Base-by-base conservation (phyloP, 2,329 filamentous ascomycete species). In the Ceratocystis variospora region DNA sequence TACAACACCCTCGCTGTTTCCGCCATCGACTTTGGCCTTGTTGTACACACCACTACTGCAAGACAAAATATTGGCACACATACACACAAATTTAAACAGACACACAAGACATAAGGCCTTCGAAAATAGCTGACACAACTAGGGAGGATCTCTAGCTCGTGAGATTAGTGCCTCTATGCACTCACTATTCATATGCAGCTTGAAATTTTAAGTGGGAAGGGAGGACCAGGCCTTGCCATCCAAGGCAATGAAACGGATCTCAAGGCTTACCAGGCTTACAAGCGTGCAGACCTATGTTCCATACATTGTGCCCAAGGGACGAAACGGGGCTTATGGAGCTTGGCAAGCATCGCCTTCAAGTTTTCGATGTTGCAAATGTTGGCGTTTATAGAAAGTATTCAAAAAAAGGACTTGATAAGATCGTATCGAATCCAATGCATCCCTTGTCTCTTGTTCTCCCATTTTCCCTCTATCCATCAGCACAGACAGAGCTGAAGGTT, bases 371-470 rank as follows among this genome's bases (percentile, higher is more conserved):
- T 37, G 33, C 33, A 10, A 37, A 37, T 37, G 33, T 37, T 37
- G 1, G 45, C 12, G 10, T 19, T 22, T 33, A 62, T 6, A 62
- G 44, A 62, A 62, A 46, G 19, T 19, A 41, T 31, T 31, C 22
- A 61, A 48, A 62, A 62, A 62, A 48, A 62, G 37, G 44, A 45
- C 41, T 15, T 28, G 61, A 57, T 7, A 57, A 28, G 53, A 57
- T 33, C 53, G 10, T n/a, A 57, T n/a, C 53, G 17, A 17, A 57
- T 33, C 33, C 53, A 57, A 17, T 33, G 53, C 53, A 37, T 57
- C 53, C n/a, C 53, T 33, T 4, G 12, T 17, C 31, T 57, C 25
- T 57, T 33, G 33, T 57, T 33, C 33, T 37, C 33, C 22, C 22
- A 37, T 57, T 33, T 33, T 57, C 31, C 17, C 31, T 57, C 25